Evolutionary conservation across 2,329 filamentous ascomycete genomes (phyloP).

Genomic region (Trichophyton equinum): DNA sequence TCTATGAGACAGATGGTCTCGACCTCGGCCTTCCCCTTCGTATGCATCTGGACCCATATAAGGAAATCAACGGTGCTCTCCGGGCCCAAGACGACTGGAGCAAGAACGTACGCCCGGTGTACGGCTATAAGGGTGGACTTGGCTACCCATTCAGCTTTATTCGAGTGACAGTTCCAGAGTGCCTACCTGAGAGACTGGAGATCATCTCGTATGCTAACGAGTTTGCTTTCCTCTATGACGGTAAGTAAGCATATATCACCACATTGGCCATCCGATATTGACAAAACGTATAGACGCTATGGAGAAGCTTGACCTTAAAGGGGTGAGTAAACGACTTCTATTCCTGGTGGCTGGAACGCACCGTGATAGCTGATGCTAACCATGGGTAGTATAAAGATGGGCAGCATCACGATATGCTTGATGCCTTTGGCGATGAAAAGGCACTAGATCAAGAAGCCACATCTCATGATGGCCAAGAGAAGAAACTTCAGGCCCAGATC

Average conservation of each 20-base stretch:
- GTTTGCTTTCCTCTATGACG: conserved; percentile 32
- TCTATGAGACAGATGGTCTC: conserved; percentile 22
- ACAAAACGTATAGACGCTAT: not conserved
- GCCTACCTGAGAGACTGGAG: conserved; percentile 29
- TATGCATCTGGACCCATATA: conserved; percentile 14
- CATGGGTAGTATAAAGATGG: conserved; percentile 8
- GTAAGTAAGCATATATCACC: conserved; percentile 11
- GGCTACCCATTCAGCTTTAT: conserved; percentile 21
- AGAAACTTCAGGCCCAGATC: conserved; percentile 14
- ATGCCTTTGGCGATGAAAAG: conserved; percentile 11
- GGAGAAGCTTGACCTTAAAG: not conserved
- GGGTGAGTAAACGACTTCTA: not conserved
- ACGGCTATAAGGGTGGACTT: conserved; percentile 21
- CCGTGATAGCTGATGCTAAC: not conserved
- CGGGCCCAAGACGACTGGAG: conserved; percentile 28
- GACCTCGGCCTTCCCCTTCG: conserved; percentile 19
- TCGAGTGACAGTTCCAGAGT: conserved; percentile 25
- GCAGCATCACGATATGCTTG: not conserved
- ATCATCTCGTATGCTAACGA: conserved; percentile 31
- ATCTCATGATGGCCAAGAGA: conserved; percentile 14
- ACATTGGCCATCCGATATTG: not conserved
- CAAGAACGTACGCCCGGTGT: conserved; percentile 19
- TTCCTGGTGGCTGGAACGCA: not conserved
- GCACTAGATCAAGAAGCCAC: conserved; percentile 10
- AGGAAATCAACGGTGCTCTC: conserved; percentile 22